A percentile compares a stretch with the other conserved stretches of the same genome.
phyloP scores from a whole-genome alignment of 106 monocot genomes.

The Posidonia australis region DNA sequence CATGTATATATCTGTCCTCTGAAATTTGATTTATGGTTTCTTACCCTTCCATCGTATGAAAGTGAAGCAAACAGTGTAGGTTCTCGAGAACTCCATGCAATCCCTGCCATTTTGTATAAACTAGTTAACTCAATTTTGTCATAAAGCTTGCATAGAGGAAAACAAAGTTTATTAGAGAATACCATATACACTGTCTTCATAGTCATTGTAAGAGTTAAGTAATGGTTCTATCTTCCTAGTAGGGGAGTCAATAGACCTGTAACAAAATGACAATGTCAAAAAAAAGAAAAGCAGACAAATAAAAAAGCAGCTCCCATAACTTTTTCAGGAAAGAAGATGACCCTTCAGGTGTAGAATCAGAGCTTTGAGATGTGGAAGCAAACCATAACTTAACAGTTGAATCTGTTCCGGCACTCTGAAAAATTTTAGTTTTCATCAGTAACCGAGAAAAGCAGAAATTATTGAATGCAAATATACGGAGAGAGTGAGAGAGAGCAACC shows the following conservation, averaged over 20 bases:
- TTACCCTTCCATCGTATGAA: conserved; percentile 97
- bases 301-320: not conserved
- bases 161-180: conserved; percentile 10
- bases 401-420: conserved; percentile 95
- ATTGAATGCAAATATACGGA: not conserved
- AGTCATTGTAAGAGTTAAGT: conserved; percentile 73
- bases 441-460: conserved; percentile 1
- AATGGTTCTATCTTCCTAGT: conserved; percentile 46
- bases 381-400: conserved; percentile 89
- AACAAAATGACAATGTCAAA: conserved; percentile 4
- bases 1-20: too few relatives aligned
- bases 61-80: conserved; percentile 83
- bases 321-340: conserved; percentile 9
- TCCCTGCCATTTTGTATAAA: conserved; percentile 29
- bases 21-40: not conserved
- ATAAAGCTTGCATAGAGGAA: not conserved
- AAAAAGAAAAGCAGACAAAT: not conserved
- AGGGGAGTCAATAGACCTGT: conserved; percentile 54
- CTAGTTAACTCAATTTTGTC: not conserved
- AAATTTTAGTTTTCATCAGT: conserved; percentile 16
- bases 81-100: conserved; percentile 86
- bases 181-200: conserved; percentile 99
- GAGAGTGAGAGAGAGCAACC: conserved; percentile 39
- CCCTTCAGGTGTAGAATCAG: conserved; percentile 51
- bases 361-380: conserved; percentile 20